These are phyloP conservation scores for Boletus pseudo-olivaceus DNA, from an alignment of 768 basidiomycete genomes.

Conservation along the genomic window DNA sequence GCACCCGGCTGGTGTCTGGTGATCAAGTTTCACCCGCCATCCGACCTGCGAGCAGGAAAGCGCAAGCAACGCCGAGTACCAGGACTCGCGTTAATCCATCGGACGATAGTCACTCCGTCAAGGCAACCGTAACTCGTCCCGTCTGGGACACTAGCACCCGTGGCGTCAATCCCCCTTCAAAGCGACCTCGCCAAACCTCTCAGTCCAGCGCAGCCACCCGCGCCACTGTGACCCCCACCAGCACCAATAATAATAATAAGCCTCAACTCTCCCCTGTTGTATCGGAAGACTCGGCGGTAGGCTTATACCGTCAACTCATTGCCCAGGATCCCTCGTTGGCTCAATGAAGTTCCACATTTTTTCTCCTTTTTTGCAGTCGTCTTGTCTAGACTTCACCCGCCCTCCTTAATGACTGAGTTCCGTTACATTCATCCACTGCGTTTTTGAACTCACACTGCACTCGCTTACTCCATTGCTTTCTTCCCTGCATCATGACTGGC, in stretches of 20 bases:
- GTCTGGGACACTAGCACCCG: constrained; percentile 70
- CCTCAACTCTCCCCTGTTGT: constrained; percentile 65
- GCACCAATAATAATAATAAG: constrained; percentile 30
- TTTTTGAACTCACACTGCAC: constrained; percentile 29
- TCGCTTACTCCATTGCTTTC: constrained; percentile 23
- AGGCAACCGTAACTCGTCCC: constrained; percentile 71
- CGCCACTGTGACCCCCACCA: constrained; percentile 32
- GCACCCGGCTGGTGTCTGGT: constrained; percentile 69
- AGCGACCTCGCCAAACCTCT: constrained; percentile 68
- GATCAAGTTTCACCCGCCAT: constrained; percentile 41
- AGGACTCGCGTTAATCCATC: constrained; percentile 45
- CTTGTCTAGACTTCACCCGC: constrained; percentile 18
- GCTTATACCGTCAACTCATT: constrained; percentile 78
- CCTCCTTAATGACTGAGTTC: constrained; percentile 21
- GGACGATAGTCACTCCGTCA: constrained; percentile 64
- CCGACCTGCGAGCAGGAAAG: constrained; percentile 65
- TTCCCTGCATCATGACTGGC: constrained; percentile 28
- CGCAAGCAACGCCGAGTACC: constrained; percentile 42
- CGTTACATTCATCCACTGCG: constrained; percentile 17
- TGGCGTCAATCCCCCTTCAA: constrained; percentile 36
- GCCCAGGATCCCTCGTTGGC: constrained; percentile 70
- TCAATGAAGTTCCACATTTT: constrained; percentile 22
- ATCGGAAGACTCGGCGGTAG: constrained; percentile 72
- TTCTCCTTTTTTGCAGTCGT: constrained; percentile 5
- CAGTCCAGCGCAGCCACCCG: constrained; percentile 63